Percentiles rank a stretch among this genome's conserved stretches.
phyloP scores from a whole-genome alignment of 192 early-diverging fungal species.

The Entomortierella parvispora region DNA sequence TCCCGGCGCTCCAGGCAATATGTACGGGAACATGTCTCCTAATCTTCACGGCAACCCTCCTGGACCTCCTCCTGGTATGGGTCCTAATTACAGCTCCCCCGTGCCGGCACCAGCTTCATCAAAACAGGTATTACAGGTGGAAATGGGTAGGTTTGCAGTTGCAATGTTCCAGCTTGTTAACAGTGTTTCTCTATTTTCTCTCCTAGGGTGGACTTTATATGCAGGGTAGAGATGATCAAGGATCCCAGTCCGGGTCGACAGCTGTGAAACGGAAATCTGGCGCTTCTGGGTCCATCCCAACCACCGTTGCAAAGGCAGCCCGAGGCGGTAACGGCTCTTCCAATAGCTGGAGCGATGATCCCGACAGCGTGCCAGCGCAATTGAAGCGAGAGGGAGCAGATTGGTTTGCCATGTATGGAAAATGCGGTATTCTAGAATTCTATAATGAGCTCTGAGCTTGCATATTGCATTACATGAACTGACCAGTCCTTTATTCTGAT shows the following conservation, averaged over 20 bases:
- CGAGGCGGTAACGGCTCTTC: constrained; percentile 13
- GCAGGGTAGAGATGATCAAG: constrained; percentile 34
- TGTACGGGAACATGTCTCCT: constrained; percentile 52
- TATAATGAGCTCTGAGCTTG: background rate
- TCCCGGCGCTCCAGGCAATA: constrained; percentile 37
- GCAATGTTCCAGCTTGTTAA: too few species aligned
- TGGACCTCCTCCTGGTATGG: constrained; percentile 57
- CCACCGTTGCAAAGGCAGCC: constrained; percentile 13
- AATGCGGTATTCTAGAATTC: too few species aligned
- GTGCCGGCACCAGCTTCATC: constrained; percentile 20
- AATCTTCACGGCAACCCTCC: constrained; percentile 57
- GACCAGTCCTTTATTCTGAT: background rate
- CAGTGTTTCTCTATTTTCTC: background rate
- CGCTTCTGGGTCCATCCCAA: constrained; percentile 17
- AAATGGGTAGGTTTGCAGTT: background rate
- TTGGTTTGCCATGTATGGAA: constrained; percentile 84
- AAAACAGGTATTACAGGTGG: constrained; percentile 38
- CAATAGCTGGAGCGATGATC: constrained; percentile 62
- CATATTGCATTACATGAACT: background rate
- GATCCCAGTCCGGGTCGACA: constrained; percentile 16
- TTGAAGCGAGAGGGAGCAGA: constrained; percentile 85
- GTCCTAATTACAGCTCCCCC: constrained; percentile 29
- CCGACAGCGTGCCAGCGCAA: constrained; percentile 76
- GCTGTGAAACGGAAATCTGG: constrained; percentile 40
- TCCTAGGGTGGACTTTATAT: constrained; percentile 14